Evolutionary conservation across 495 filamentous ascomycete species (phyloP).

Genomic region (Mytilinidion resinicola): DNA sequence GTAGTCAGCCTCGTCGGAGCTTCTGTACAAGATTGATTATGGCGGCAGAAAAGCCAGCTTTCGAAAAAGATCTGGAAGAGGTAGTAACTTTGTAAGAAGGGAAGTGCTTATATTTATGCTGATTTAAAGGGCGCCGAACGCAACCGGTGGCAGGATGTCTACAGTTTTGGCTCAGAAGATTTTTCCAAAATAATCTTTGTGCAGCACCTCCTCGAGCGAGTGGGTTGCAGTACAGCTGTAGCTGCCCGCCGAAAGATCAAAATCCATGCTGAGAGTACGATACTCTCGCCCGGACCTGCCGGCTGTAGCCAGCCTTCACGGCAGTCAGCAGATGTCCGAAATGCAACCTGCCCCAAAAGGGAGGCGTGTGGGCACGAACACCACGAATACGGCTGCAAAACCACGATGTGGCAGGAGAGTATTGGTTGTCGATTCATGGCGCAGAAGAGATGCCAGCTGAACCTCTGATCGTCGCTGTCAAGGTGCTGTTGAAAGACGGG

Average conservation of each 20-base stretch:
- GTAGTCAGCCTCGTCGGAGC: not conserved
- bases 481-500: too few relatives aligned
- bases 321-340: not conserved
- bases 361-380: not conserved
- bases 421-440: not conserved
- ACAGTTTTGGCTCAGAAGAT: too few relatives aligned
- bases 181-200: too few relatives aligned
- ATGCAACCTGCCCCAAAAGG: not conserved
- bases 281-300: not conserved
- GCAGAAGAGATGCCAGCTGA: too few relatives aligned
- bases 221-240: too few relatives aligned
- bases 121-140: not conserved
- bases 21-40: not conserved
- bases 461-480: too few relatives aligned
- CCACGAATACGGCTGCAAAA: not conserved
- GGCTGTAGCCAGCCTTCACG: not conserved
- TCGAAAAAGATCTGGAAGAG: not conserved
- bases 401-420: not conserved
- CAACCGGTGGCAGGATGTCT: not conserved
- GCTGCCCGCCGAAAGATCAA: too few relatives aligned
- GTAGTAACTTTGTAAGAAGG: not conserved
- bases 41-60: not conserved
- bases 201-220: too few relatives aligned
- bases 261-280: too few relatives aligned
- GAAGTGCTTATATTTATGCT: not conserved